Percentiles rank a stretch among this genome's conserved stretches.
Evolutionary conservation across 768 basidiomycete species (phyloP).

Genomic region (Sarcodon aspratus): DNA sequence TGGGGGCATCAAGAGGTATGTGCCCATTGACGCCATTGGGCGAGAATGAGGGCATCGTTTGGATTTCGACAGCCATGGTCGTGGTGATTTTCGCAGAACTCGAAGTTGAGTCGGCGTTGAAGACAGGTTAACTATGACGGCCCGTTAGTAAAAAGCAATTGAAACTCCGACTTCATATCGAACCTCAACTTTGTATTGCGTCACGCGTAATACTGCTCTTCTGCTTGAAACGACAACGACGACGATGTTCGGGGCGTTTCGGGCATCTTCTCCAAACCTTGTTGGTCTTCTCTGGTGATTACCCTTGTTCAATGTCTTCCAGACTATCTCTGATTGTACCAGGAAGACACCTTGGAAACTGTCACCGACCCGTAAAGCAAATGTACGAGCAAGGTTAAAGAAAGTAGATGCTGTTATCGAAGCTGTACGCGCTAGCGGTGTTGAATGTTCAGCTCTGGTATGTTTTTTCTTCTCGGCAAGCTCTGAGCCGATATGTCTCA

Average conservation of each 20-base stretch:
- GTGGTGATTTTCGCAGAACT: constrained; percentile 12
- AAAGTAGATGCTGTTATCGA: constrained; percentile 91
- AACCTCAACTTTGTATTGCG: constrained; percentile 2
- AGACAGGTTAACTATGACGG: constrained; percentile 6
- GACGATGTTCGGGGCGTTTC: constrained; percentile 81
- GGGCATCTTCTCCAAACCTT: constrained; percentile 49
- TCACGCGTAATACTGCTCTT: constrained; percentile 3
- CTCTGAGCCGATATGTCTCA: not conserved
- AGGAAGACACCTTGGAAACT: constrained; percentile 97
- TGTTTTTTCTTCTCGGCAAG: constrained; percentile 16
- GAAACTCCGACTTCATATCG: not conserved
- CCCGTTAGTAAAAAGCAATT: constrained; percentile 1
- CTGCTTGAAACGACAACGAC: constrained; percentile 1
- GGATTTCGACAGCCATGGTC: constrained; percentile 36
- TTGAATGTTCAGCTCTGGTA: constrained; percentile 69
- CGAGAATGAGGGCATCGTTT: constrained; percentile 18
- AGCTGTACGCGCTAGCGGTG: constrained; percentile 71
- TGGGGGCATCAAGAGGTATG: constrained; percentile 27
- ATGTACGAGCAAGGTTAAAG: constrained; percentile 80
- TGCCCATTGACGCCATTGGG: constrained; percentile 30
- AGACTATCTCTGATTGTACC: constrained; percentile 1
- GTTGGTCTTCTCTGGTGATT: constrained; percentile 81
- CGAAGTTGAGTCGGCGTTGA: constrained; percentile 11
- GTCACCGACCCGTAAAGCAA: constrained; percentile 85
- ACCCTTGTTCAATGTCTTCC: not conserved